phyloP scores from a whole-genome alignment of 2,329 filamentous ascomycete species.

The Raffaelea deltoideospora region DNA sequence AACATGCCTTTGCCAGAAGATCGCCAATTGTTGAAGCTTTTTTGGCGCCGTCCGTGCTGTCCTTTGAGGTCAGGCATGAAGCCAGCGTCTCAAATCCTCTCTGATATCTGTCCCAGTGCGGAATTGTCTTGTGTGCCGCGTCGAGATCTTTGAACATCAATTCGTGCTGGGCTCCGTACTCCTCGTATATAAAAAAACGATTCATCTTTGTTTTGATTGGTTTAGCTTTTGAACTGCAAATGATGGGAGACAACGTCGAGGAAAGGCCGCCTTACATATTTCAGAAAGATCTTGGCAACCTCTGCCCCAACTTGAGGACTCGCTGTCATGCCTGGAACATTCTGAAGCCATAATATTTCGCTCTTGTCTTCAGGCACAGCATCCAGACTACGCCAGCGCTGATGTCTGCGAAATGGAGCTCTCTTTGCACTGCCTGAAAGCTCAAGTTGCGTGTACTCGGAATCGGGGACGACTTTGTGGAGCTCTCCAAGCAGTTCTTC shows the following conservation, averaged over 20 bases:
- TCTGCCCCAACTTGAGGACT: conserved; percentile 45
- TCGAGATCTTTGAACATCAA: conserved; percentile 67
- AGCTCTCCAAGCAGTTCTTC: conserved; percentile 66
- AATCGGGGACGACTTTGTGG: conserved; percentile 53
- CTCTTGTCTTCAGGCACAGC: conserved; percentile 25
- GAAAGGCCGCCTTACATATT: conserved; percentile 28
- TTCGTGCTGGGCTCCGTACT: conserved; percentile 83
- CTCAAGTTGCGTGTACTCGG: conserved; percentile 40
- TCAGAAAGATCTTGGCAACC: conserved; percentile 44
- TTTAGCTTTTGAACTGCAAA: background rate
- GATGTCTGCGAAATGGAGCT: conserved; percentile 15
- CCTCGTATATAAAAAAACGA: conserved; percentile 75
- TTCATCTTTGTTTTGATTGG: conserved; percentile 41
- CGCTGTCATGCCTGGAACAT: conserved; percentile 34
- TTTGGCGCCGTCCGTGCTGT: conserved; percentile 45
- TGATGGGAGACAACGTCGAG: background rate
- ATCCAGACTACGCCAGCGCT: conserved; percentile 33
- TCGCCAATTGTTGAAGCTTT: conserved; percentile 75
- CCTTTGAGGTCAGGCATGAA: conserved; percentile 56
- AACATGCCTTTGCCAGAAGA: conserved; percentile 68
- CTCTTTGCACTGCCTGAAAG: conserved; percentile 7
- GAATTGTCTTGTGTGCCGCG: conserved; percentile 49
- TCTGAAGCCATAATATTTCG: conserved; percentile 25
- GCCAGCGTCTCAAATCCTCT: conserved; percentile 74
- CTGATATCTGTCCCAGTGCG: conserved; percentile 67